Conservation (phyloP, 2,329 filamentous ascomycete species). For the Leptosphaerulina australis region DNA sequence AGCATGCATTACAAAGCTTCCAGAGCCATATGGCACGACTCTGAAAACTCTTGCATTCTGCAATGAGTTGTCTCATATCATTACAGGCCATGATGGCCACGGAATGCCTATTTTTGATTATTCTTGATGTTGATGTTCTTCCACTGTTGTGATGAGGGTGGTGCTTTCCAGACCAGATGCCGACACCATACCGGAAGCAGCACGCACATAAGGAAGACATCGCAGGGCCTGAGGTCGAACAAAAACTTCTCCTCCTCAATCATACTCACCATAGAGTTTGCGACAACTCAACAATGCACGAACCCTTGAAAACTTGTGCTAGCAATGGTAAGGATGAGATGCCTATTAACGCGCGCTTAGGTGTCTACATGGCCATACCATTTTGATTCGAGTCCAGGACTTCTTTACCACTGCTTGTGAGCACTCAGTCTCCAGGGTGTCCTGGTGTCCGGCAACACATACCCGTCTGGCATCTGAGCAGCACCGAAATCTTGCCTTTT, state of each 20-base stretch:
- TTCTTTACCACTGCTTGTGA: not conserved
- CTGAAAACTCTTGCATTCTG: no score
- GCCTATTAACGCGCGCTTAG: conserved; percentile 7
- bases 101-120: no score
- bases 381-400: not conserved
- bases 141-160: no score
- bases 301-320: not conserved
- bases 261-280: not conserved
- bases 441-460: no score
- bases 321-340: not conserved
- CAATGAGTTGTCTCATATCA: no score
- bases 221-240: not conserved
- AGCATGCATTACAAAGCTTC: not conserved
- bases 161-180: not conserved
- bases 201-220: not conserved
- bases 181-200: conserved; percentile 7
- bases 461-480: not conserved
- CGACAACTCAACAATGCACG: not conserved
- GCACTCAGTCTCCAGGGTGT: not conserved
- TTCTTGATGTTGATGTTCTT: no score
- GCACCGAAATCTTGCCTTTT: not conserved
- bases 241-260: not conserved
- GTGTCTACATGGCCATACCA: not conserved
- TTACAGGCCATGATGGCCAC: no score
- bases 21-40: not conserved